phyloP scores from a whole-genome alignment of 768 basidiomycete genomes.

The Dendrothele bispora region DNA sequence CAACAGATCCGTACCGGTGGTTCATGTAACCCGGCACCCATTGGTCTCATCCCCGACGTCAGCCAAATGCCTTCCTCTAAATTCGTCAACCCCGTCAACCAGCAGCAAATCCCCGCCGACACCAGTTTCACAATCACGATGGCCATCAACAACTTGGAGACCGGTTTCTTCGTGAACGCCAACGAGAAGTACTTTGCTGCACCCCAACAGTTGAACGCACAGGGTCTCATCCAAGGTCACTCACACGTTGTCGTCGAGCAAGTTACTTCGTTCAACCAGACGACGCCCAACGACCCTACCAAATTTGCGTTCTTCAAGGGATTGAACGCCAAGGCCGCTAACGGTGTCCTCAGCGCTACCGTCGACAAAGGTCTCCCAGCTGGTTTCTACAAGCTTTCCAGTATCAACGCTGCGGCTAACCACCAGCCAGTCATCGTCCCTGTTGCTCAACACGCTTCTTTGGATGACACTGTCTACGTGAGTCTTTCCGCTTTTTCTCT shows the following conservation, averaged over 20 bases:
- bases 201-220: conserved; percentile 50
- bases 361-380: conserved; percentile 54
- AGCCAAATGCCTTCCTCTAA: conserved; percentile 55
- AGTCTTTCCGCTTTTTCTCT: conserved; percentile 3
- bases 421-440: conserved; percentile 40
- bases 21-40: conserved; percentile 53
- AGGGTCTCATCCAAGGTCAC: conserved; percentile 60
- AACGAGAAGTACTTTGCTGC: conserved; percentile 47
- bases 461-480: conserved; percentile 39
- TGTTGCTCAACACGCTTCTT: conserved; percentile 39
- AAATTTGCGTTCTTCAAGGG: conserved; percentile 60
- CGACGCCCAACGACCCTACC: conserved; percentile 46
- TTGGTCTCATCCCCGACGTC: conserved; percentile 55
- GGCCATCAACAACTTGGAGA: conserved; percentile 41
- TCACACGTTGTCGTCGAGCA: conserved; percentile 61
- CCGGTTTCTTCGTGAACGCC: conserved; percentile 56
- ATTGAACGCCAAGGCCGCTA: conserved; percentile 43
- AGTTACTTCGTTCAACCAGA: conserved; percentile 47
- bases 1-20: conserved; percentile 36
- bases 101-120: conserved; percentile 40
- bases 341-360: conserved; percentile 44
- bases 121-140: conserved; percentile 53
- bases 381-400: conserved; percentile 49
- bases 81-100: conserved; percentile 49
- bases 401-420: conserved; percentile 49